Evolutionary conservation across 2,329 filamentous ascomycete genomes (phyloP), one percentile per base, ranked within the genome.

Genomic region (Drechslerella stenobrocha): DNA sequence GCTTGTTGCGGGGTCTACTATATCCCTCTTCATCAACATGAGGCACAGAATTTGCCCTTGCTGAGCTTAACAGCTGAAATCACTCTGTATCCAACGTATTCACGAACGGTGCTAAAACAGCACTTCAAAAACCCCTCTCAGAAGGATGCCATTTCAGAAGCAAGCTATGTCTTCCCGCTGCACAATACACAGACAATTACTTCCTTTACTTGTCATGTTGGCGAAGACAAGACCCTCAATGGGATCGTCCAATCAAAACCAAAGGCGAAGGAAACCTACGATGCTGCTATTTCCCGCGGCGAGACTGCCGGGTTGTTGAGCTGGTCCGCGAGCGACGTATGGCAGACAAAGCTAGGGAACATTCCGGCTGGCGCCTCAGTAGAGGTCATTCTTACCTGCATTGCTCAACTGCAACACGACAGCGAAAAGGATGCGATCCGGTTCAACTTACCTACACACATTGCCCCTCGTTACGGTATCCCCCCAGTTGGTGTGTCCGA

Each of bases 321-420:
- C 70, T 84, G 87, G 73, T 77, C 83, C 0, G 77, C 79, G 0
- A 77, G 81, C 1, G 87, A 90, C 73, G 81, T 87, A 26, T 90
- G 89, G 74, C 83, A 80, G 2, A 86, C 85, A 0, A 83, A 80
- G 0, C 77, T 90, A 0, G 87, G 86, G 7, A 89, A 88, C 70
- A 80, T 90, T 0, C 83, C 85, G 0, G 79, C 82, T 0, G 79
- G 79, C 0, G 80, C 81, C 13, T 70, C 71, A 2, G 44, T 59
- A 9, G 80, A 78, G 30, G 81, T 89, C 4, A 79, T 85, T 8
- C 82, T 89, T 57, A 82, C 79, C 0, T 89, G 87, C 69, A 79
- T 88, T 2, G 84, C 84, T 1, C 86, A 90, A 74, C 79, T 90
- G 55, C 88, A 88, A 76, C 84, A 89, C 70, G 86, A 89, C 73